Percentiles rank a stretch among this genome's conserved stretches.
Evolutionary conservation across 2,329 filamentous ascomycete species (phyloP).

Genomic region (Pseudopyrenochaeta lycopersici): DNA sequence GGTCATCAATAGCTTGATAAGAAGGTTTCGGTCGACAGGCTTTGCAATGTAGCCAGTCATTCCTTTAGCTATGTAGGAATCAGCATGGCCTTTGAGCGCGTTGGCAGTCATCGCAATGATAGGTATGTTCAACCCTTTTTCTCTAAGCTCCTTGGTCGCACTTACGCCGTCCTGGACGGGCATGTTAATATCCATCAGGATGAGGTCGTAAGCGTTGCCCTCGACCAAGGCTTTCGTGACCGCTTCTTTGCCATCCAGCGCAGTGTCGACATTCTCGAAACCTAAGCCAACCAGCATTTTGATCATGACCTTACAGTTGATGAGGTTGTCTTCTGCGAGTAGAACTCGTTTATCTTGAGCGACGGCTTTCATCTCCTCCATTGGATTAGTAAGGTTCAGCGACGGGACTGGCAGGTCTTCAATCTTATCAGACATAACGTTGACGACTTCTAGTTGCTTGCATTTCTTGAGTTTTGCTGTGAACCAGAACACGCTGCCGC

Average conservation of each 20-base stretch:
- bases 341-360: slow-evolving; percentile 42
- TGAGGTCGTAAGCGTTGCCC: slow-evolving; percentile 34
- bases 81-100: slow-evolving; percentile 64
- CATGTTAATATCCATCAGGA: slow-evolving; percentile 50
- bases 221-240: slow-evolving; percentile 35
- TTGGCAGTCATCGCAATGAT: slow-evolving; percentile 67
- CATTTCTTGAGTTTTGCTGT: slow-evolving; percentile 49
- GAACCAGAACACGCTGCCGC: slow-evolving; percentile 63
- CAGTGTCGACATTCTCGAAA: slow-evolving; percentile 47
- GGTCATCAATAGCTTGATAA: slow-evolving; percentile 54
- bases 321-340: slow-evolving; percentile 58
- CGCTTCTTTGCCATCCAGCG: slow-evolving; percentile 55
- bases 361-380: slow-evolving; percentile 30
- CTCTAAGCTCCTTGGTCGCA: slow-evolving; percentile 37
- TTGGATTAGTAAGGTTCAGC: slow-evolving; percentile 16
- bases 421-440: slow-evolving; percentile 20
- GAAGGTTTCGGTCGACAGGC: slow-evolving; percentile 60
- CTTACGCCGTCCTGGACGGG: slow-evolving; percentile 42
- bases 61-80: slow-evolving; percentile 62
- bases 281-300: slow-evolving; percentile 55
- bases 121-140: slow-evolving; percentile 39
- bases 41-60: slow-evolving; percentile 67
- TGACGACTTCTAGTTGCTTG: slow-evolving; percentile 26
- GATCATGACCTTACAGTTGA: slow-evolving; percentile 58
- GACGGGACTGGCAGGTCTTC: slow-evolving; percentile 11